Conservation (phyloP, 2,329 filamentous ascomycete genomes). For the Fusarium neocosmosporiellum region DNA sequence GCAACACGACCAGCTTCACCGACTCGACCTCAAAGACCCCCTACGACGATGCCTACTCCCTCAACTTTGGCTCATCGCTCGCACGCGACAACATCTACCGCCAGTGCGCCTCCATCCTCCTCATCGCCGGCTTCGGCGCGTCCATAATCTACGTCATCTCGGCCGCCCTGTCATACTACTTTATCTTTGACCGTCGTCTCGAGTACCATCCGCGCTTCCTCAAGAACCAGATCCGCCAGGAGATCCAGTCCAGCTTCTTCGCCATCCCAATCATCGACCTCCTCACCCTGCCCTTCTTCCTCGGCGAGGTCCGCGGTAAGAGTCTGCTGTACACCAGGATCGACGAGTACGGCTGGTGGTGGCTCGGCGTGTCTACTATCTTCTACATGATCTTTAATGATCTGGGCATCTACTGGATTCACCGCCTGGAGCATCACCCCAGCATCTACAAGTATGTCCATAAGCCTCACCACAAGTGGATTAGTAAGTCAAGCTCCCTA, state of each 20-base stretch:
- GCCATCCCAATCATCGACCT: slow-evolving; percentile 59
- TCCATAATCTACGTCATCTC: slow-evolving; percentile 70
- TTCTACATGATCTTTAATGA: slow-evolving; percentile 61
- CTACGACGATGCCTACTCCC: slow-evolving; percentile 28
- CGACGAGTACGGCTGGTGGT: slow-evolving; percentile 53
- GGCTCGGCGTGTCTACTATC: slow-evolving; percentile 52
- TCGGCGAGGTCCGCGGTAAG: slow-evolving; percentile 60
- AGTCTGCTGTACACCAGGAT: slow-evolving; percentile 55
- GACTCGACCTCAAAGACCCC: slow-evolving; percentile 14
- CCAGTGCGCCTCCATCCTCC: slow-evolving; percentile 52
- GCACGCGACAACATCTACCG: slow-evolving; percentile 55
- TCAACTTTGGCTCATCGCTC: slow-evolving; percentile 46
- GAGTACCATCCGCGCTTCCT: slow-evolving; percentile 61
- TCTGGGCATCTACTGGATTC: slow-evolving; percentile 60
- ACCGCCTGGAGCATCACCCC: slow-evolving; percentile 58
- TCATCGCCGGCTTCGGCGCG: slow-evolving; percentile 54
- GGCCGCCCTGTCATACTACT: slow-evolving; percentile 77
- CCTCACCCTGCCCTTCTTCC: slow-evolving; percentile 58
- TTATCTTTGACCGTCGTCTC: slow-evolving; percentile 65
- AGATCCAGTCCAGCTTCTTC: slow-evolving; percentile 55
- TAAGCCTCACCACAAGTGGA: slow-evolving; percentile 63
- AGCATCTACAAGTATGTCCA: slow-evolving; percentile 59
- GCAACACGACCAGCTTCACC: slow-evolving; percentile 30
- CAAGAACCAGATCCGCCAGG: slow-evolving; percentile 58
- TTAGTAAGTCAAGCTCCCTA: slow-evolving; percentile 47